Conservation (phyloP, 805 yeast species). For the Candida qinlingensis region DNA sequence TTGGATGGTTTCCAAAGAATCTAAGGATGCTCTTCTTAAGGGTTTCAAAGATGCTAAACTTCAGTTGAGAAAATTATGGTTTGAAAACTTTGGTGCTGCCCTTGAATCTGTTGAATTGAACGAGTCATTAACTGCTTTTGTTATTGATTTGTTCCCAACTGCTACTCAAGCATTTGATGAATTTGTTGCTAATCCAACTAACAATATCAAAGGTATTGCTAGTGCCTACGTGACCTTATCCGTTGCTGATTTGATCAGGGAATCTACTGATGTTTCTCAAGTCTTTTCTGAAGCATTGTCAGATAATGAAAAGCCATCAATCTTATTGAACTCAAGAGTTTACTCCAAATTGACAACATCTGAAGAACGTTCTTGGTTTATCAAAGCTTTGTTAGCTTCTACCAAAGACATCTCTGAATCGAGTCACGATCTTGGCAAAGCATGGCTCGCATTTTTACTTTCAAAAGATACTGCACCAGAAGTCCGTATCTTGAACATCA, state of each 20-base stretch:
- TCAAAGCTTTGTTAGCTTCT: conserved; percentile 37
- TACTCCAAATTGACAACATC: conserved; percentile 42
- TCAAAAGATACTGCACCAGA: conserved; percentile 29
- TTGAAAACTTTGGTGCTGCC: conserved; percentile 39
- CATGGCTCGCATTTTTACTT: conserved; percentile 43
- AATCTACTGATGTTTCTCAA: conserved; percentile 23
- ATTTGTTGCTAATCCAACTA: conserved; percentile 47
- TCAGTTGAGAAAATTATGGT: conserved; percentile 66
- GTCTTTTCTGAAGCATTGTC: conserved; percentile 31
- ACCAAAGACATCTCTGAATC: conserved; percentile 19
- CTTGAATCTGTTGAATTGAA: conserved; percentile 15
- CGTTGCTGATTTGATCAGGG: conserved; percentile 20
- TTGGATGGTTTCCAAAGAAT: conserved; percentile 15
- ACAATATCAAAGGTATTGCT: conserved; percentile 35
- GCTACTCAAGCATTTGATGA: conserved; percentile 34
- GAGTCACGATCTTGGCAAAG: conserved; percentile 28
- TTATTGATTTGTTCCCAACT: conserved; percentile 21
- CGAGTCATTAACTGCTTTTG: conserved; percentile 11
- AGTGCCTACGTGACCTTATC: conserved; percentile 47
- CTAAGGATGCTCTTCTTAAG: conserved; percentile 26
- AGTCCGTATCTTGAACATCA: conserved; percentile 8
- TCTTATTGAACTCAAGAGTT: conserved; percentile 42
- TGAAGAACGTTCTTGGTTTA: conserved; percentile 49
- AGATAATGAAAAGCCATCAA: conserved; percentile 39
- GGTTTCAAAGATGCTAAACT: conserved; percentile 67